Base-by-base conservation (phyloP, 2,329 filamentous ascomycete genomes). In the Orbilia oligospora region DNA sequence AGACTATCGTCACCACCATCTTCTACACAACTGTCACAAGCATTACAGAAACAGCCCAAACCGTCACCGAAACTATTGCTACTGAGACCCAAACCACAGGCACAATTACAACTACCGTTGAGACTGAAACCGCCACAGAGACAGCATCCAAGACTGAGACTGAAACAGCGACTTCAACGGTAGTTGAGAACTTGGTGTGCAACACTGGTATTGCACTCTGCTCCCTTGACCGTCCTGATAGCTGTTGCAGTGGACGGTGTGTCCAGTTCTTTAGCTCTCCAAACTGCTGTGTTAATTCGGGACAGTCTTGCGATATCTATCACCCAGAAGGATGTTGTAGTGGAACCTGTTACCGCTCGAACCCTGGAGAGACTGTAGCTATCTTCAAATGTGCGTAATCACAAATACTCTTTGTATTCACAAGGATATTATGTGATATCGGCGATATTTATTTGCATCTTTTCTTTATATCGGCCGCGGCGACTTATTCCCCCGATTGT, bases 241-340 rank as follows among this genome's bases (percentile, higher is more conserved):
- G 16, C 10, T 70, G 67, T 16, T 70, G 67, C 41, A 49, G 16
- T 8, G 67, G 67, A 9, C 38, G n/a, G 16, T 70, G 67, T 27
- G 53, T 70, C n/a, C 46, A 70, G 27, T 70, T 8, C 8, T 70
- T 70, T 20, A 1, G 22, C 5, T 27, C 4, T 12, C 56, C 56
- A 3, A 61, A 61, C 20, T 44, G 36, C 14, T 61, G 56, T 12
- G 36, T 44, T 0, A 24, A 2, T 8, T 24, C 33, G 12, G 36
- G 36, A 16, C 2, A 44, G n/a, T 1, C 12, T 22, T 61, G 56
- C 20, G 33, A 61, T 9, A 44, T 61, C 18, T 8, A 5, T 18
- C 56, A 61, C 20, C 56, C 56, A 24, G 56, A 61, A 24, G 55
- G 55, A 24, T 61, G 55, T n/a, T 61, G 55, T 6, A n/a, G 55